Conservation (phyloP, 345 rosid species). For the Gossypium ekmanianum region DNA sequence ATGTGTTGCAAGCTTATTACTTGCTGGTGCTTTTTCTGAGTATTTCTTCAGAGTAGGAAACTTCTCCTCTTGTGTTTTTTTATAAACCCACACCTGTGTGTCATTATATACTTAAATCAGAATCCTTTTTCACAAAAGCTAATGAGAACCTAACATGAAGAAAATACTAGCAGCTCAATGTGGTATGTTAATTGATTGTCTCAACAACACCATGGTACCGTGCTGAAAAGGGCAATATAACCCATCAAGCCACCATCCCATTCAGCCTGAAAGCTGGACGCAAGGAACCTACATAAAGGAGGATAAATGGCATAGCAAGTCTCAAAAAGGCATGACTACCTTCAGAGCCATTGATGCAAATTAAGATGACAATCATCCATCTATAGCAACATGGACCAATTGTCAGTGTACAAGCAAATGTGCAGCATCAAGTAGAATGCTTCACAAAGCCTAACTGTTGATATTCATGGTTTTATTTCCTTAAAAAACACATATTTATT, state of each 20-base stretch:
- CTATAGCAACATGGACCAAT: not conserved
- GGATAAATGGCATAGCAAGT: not conserved
- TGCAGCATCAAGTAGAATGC: not conserved
- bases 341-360: not conserved
- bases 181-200: not conserved
- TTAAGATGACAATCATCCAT: conserved; percentile 4
- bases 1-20: conserved; percentile 75
- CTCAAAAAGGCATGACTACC: not conserved
- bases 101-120: conserved; percentile 11
- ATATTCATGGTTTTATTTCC: conserved; percentile 1
- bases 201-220: not conserved
- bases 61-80: conserved; percentile 87
- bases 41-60: conserved; percentile 79
- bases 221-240: not conserved
- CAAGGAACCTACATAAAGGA: not conserved
- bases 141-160: not conserved
- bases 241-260: not conserved
- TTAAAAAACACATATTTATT: not conserved
- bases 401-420: not conserved
- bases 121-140: not conserved
- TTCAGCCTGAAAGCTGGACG: not conserved
- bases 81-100: conserved; percentile 88
- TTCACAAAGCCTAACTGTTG: not conserved
- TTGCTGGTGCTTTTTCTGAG: conserved; percentile 85
- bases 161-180: not conserved